phyloP scores from a whole-genome alignment of 352 stramenopile species.

The Phytophthora tentaculata region DNA sequence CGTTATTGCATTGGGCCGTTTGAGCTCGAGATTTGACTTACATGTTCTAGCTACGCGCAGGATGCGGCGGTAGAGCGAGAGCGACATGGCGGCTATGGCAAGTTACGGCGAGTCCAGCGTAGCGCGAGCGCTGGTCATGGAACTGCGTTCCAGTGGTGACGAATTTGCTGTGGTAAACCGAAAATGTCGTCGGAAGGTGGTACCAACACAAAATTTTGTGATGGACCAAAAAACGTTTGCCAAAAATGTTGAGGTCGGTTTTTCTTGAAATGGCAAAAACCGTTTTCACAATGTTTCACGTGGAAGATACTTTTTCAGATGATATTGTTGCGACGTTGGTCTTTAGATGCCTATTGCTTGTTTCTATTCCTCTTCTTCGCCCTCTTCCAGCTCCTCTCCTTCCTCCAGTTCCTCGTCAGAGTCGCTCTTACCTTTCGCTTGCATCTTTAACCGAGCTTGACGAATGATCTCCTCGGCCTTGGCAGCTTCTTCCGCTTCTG shows the following conservation, averaged over 20 bases:
- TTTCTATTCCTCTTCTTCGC: slow-evolving; percentile 39
- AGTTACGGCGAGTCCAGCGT: slow-evolving; percentile 25
- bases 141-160: slow-evolving; percentile 28
- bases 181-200: not conserved
- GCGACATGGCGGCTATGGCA: slow-evolving; percentile 35
- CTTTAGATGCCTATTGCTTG: not conserved
- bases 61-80: slow-evolving; percentile 77
- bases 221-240: not conserved
- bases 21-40: slow-evolving; percentile 36
- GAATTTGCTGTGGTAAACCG: not conserved
- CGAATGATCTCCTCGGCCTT: slow-evolving; percentile 76
- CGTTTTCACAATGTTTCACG: not conserved
- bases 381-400: slow-evolving; percentile 60
- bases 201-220: not conserved
- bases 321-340: slow-evolving; percentile 9
- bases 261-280: not conserved
- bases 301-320: slow-evolving; percentile 18
- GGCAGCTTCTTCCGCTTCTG: slow-evolving; percentile 55
- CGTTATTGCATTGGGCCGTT: too few relatives aligned
- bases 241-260: not conserved
- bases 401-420: slow-evolving; percentile 63
- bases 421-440: slow-evolving; percentile 42
- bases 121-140: slow-evolving; percentile 13
- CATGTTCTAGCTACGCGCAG: slow-evolving; percentile 74
- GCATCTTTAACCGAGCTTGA: slow-evolving; percentile 64